Conservation (phyloP, 768 basidiomycete species). For the Naganishia friedmannii region DNA sequence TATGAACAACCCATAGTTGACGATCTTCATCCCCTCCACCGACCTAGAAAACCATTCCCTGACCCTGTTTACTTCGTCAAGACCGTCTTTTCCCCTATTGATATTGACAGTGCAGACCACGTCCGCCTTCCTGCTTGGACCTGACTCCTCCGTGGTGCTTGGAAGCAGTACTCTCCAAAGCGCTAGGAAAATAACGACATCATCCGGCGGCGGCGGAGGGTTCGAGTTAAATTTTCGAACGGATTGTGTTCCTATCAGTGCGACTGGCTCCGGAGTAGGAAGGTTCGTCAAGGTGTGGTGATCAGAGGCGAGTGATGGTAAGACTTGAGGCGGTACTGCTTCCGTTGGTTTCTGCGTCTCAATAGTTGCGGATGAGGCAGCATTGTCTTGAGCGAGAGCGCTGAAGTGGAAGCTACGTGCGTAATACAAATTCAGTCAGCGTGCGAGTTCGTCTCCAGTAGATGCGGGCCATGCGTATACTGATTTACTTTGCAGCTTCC, state of each 20-base stretch:
- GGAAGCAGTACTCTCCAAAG: constrained; percentile 68
- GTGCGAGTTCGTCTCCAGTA: not conserved
- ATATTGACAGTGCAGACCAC: constrained; percentile 81
- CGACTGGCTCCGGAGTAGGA: constrained; percentile 55
- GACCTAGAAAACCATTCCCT: constrained; percentile 57
- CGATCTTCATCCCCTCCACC: constrained; percentile 63
- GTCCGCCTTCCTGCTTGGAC: constrained; percentile 63
- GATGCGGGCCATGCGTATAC: not conserved
- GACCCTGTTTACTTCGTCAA: constrained; percentile 51
- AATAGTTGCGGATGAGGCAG: constrained; percentile 61
- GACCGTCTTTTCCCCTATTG: constrained; percentile 57
- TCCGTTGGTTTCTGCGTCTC: constrained; percentile 53
- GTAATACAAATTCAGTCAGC: not conserved
- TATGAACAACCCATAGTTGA: constrained; percentile 69
- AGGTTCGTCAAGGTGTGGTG: constrained; percentile 54
- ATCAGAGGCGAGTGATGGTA: constrained; percentile 37
- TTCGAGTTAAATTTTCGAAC: constrained; percentile 66
- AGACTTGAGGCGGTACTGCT: constrained; percentile 3
- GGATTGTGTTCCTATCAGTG: constrained; percentile 67
- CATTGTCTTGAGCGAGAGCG: constrained; percentile 86
- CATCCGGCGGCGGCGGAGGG: constrained; percentile 56
- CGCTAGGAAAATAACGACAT: constrained; percentile 72
- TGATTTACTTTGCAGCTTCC: constrained; percentile 68
- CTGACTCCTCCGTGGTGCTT: constrained; percentile 7
- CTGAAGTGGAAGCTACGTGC: constrained; percentile 88